Evolutionary conservation across 164 flowering plant genomes (phyloP), one percentile per base, ranked within the genome.

Genomic region (Buxus sempervirens): DNA sequence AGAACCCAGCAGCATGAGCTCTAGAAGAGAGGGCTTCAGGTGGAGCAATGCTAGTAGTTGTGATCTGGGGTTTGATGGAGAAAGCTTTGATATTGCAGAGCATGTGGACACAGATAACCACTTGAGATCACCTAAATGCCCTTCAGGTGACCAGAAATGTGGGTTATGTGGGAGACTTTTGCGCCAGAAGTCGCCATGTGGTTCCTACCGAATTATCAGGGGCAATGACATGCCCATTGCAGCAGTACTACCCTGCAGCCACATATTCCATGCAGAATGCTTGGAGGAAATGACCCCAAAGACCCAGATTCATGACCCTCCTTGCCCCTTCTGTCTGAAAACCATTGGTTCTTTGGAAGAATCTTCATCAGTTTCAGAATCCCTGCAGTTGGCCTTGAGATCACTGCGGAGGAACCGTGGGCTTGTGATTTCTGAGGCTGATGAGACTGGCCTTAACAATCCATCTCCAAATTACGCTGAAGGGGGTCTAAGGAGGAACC

Each of bases 201-300:
- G 82, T 74, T 80, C 83, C 23, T 68, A 76, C 72, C 66, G 81
- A 51, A 78, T 78, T n/a, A 68, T 80, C 64, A 77, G 83, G 60
- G 70, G 84, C 64, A 67, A 75, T 20, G 83, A 81, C 70, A 79
- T 81, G 81, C 86, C 86, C 16, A 68, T 71, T 57, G 82, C 83
- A 28, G 87, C 80, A 16, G 78, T 84, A n/a, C 74, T 84, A 25
- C 70, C 79, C 23, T 84, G 87, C 73, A 61, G 81, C 58, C 87
- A 84, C 65, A 82, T 80, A 19, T 84, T 80, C 63, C 87, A 84
- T 73, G 87, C 83, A 0, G 87, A 84, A 60, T 84, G 87, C 64
- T 75, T 84, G 73, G 87, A 82, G 53, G 80, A 81, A 66, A 62
- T 72, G 19, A 84, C 83, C 16, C 82, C 85, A 58, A 84, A 80